Percentiles rank a stretch among this genome's conserved stretches.
phyloP scores from a whole-genome alignment of 331 rosid species.

The Pyrus hybrid region DNA sequence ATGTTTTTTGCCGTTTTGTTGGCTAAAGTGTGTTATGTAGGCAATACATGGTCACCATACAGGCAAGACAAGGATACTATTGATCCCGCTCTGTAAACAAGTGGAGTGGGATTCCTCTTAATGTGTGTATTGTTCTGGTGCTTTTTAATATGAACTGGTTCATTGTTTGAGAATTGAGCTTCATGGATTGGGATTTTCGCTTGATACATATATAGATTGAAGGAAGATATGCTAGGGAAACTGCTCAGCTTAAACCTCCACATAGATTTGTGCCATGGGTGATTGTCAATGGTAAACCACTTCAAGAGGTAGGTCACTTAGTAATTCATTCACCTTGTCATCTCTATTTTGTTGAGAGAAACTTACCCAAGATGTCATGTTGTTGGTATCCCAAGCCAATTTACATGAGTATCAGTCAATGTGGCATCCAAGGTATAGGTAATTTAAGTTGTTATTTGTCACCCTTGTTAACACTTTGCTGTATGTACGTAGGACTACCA shows the following conservation, averaged over 20 bases:
- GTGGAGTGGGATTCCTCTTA: no score
- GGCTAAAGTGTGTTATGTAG: no score
- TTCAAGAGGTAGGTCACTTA: constrained; percentile 50
- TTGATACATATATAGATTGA: constrained; percentile 23
- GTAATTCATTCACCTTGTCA: neutral
- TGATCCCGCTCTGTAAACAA: no score
- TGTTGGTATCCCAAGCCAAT: no score
- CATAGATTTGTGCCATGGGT: constrained; percentile 88
- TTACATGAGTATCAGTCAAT: no score
- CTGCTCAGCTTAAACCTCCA: constrained; percentile 57
- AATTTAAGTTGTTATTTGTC: neutral
- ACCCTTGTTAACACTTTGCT: neutral
- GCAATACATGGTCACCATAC: no score
- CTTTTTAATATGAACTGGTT: neutral
- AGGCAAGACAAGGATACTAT: no score
- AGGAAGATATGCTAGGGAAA: constrained; percentile 46
- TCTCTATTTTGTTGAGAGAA: no score
- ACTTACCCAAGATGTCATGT: no score
- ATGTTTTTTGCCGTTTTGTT: no score
- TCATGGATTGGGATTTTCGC: neutral
- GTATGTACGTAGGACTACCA: constrained; percentile 40
- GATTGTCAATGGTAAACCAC: constrained; percentile 57
- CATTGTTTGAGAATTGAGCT: neutral
- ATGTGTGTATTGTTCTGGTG: neutral
- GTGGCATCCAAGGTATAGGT: no score